Percentiles rank a stretch among this genome's conserved stretches.
These are phyloP conservation scores for Choiromyces venosus DNA, from an alignment of 495 filamentous ascomycete genomes.

Conservation along the genomic window DNA sequence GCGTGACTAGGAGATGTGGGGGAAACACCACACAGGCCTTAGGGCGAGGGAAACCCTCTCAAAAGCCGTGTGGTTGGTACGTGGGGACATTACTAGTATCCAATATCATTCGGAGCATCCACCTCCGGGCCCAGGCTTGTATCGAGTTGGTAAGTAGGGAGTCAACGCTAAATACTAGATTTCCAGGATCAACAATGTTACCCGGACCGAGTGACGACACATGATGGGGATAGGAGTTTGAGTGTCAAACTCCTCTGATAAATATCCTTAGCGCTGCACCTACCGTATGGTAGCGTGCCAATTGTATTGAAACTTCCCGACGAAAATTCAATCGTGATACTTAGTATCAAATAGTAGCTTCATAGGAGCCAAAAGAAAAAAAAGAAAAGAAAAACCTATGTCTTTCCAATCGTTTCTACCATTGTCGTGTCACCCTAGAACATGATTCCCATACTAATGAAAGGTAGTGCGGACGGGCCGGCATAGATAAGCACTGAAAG, in stretches of 20 bases:
- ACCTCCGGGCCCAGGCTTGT: too few relatives aligned
- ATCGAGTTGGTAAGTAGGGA: too few relatives aligned
- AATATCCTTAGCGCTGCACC: not conserved
- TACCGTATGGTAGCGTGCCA: not conserved
- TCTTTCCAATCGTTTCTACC: not conserved
- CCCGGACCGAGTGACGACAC: not conserved
- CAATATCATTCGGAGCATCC: too few relatives aligned
- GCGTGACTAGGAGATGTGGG: too few relatives aligned
- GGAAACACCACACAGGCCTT: too few relatives aligned
- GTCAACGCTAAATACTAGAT: too few relatives aligned
- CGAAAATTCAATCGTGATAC: not conserved
- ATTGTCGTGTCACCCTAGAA: not conserved
- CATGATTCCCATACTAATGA: not conserved
- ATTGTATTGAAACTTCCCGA: too few relatives aligned
- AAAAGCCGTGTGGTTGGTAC: too few relatives aligned
- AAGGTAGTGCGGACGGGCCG: not conserved
- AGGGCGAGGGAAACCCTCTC: too few relatives aligned
- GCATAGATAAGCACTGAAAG: not conserved
- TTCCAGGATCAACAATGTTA: not conserved
- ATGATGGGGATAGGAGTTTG: not conserved
- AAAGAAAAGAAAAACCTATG: not conserved
- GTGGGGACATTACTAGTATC: too few relatives aligned
- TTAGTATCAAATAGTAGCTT: not conserved
- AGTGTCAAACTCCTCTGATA: not conserved
- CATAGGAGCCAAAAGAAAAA: not conserved